These are phyloP conservation scores for Penicillium sp. DNA, from an alignment of 2,329 filamentous ascomycete species.

Conservation along the genomic window DNA sequence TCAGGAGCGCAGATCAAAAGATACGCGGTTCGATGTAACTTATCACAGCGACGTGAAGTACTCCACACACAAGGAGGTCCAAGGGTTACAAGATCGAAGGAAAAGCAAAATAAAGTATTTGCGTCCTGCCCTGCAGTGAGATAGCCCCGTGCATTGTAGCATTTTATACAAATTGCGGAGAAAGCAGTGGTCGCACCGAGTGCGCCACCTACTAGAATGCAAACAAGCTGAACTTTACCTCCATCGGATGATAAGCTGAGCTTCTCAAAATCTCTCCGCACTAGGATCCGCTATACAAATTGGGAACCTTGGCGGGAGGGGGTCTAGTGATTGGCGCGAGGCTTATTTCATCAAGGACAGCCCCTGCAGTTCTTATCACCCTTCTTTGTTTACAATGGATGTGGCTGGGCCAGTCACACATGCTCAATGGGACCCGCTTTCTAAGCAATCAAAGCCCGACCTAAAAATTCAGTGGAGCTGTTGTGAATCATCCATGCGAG, in stretches of 20 bases:
- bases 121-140: too few species aligned
- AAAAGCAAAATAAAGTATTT: too few species aligned
- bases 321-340: not conserved
- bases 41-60: not conserved
- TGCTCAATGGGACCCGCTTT: not conserved
- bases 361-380: not conserved
- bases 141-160: too few species aligned
- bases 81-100: too few species aligned
- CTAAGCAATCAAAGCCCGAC: not conserved
- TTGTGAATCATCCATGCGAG: not conserved
- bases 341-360: not conserved
- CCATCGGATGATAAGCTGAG: not conserved
- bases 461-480: not conserved
- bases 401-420: not conserved
- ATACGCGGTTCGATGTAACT: not conserved
- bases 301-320: not conserved
- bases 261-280: not conserved
- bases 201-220: not conserved
- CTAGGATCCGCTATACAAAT: not conserved
- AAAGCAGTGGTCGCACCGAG: slow-evolving; percentile 4
- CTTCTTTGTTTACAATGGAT: not conserved
- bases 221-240: not conserved
- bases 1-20: not conserved
- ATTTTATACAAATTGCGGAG: not conserved
- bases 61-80: not conserved